Conservation (phyloP, 2,329 filamentous ascomycete species). For the Dactylellina sp. region DNA sequence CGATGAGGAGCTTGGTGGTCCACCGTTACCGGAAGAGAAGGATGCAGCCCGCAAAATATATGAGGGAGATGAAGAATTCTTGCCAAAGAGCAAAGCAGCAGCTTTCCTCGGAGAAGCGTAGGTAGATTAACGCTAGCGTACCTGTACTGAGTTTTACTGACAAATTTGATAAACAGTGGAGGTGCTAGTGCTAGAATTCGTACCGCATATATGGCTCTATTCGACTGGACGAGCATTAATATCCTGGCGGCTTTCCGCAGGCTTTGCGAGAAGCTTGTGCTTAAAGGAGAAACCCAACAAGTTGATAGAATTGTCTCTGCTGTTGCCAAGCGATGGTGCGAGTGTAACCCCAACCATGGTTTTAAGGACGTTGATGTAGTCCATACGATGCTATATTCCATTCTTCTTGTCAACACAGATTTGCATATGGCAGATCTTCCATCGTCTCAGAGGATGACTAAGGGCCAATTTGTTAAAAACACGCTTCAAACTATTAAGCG, state of each 20-base stretch:
- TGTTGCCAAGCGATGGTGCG: conserved; percentile 90
- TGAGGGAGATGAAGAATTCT: conserved; percentile 83
- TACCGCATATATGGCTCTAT: conserved; percentile 89
- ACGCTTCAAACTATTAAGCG: conserved; percentile 89
- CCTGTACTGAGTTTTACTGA: conserved; percentile 62
- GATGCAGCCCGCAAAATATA: conserved; percentile 85
- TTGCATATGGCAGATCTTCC: conserved; percentile 95
- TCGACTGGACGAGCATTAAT: conserved; percentile 84
- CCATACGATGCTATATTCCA: conserved; percentile 95
- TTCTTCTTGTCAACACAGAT: conserved; percentile 95
- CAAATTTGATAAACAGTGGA: conserved; percentile 62
- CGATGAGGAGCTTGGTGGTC: conserved; percentile 48
- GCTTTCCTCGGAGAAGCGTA: conserved; percentile 83
- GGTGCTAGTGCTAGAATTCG: conserved; percentile 69
- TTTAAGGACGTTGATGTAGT: conserved; percentile 95
- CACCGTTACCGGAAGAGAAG: conserved; percentile 75
- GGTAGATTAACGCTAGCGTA: conserved; percentile 32
- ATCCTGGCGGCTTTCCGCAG: conserved; percentile 81
- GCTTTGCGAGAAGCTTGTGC: conserved; percentile 81
- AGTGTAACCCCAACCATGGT: conserved; percentile 90
- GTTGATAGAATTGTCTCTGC: conserved; percentile 93
- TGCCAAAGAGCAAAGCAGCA: conserved; percentile 81
- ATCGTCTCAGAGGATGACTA: conserved; percentile 83
- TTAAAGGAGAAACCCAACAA: conserved; percentile 94
- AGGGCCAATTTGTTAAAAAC: conserved; percentile 93